Base-by-base conservation (phyloP, 129 eudicot genomes). In the Solidago caesia region DNA sequence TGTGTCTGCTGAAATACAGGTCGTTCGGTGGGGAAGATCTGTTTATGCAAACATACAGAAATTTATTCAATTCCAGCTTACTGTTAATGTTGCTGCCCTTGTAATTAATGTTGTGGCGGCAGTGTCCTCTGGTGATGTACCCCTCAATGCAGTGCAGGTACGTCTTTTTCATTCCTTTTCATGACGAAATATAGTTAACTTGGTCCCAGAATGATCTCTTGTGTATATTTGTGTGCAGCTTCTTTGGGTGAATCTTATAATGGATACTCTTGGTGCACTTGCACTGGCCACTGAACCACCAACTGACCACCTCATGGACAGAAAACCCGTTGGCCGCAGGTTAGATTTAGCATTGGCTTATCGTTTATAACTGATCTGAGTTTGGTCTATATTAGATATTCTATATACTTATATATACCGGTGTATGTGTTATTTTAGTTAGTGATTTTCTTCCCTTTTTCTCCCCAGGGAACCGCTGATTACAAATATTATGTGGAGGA, bases 191-290 rank as follows among this genome's bases (percentile, higher is more conserved):
- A 27, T 44, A 46, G 46, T 55, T 44, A 44, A 7, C 15, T 16
- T 62, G 45, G 5, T 67, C 41, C 49, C 41, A 39, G 53, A 29
- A 8, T 44, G 11, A 6, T 62, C 8, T 47, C 48, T 71, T 56
- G 53, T 53, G 7, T 61, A 55, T 25, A 77, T 77, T 39, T 63
- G 11, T 46, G 46, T 76, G 41, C 88, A 93, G 98, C 98, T 93
- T 52, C 96, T 93, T 43, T 93, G 98, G 98, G 98, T 93, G 51
- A 93, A 93, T 73, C 91, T 93, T 66, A 93, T 93, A 26, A 93
- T 93, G 98, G 97, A 93, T 72, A 93, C 98, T 13, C 92, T 93
- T 4, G 98, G 98, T 79, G 98, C 98, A 8, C 96, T 93, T 77
- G 98, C 98, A 44, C 81, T 93, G 49, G 96, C 98, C 75, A 93